These are phyloP conservation scores for Calonectria montana DNA, from an alignment of 2,329 filamentous ascomycete genomes.

Conservation along the genomic window DNA sequence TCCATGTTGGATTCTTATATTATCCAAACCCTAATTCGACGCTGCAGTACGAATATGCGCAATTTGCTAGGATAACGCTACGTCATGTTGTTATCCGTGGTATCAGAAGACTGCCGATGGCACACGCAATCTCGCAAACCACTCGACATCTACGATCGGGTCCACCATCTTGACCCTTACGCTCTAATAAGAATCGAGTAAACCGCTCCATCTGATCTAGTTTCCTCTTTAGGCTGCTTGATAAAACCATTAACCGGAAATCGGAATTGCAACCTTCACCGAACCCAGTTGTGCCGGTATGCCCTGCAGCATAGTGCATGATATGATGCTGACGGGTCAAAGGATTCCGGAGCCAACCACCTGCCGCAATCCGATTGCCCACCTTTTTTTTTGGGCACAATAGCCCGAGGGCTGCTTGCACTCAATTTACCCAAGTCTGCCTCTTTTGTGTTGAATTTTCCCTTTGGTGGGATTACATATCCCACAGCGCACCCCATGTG, in stretches of 20 bases:
- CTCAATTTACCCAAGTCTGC: constrained; percentile 1
- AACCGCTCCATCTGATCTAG: neutral
- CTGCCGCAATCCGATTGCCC: neutral
- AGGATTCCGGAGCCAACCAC: neutral
- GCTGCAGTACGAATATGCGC: neutral
- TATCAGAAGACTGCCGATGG: neutral
- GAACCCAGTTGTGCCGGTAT: no score
- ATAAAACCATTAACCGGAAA: neutral
- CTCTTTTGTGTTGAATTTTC: neutral
- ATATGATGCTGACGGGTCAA: neutral
- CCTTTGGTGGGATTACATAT: constrained; percentile 3
- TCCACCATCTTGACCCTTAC: neutral
- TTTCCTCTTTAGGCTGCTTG: neutral
- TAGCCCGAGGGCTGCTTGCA: neutral
- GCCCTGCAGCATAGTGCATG: neutral
- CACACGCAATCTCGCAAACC: neutral
- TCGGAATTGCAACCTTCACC: neutral
- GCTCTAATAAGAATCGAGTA: neutral
- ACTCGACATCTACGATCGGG: neutral
- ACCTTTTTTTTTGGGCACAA: neutral
- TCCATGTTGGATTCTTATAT: neutral
- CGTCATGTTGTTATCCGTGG: neutral
- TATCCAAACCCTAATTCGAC: constrained; percentile 8
- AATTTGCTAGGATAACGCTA: neutral
- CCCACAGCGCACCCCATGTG: neutral